phyloP scores from a whole-genome alignment of 139 green algal genomes.

The Coelastrella sp. region DNA sequence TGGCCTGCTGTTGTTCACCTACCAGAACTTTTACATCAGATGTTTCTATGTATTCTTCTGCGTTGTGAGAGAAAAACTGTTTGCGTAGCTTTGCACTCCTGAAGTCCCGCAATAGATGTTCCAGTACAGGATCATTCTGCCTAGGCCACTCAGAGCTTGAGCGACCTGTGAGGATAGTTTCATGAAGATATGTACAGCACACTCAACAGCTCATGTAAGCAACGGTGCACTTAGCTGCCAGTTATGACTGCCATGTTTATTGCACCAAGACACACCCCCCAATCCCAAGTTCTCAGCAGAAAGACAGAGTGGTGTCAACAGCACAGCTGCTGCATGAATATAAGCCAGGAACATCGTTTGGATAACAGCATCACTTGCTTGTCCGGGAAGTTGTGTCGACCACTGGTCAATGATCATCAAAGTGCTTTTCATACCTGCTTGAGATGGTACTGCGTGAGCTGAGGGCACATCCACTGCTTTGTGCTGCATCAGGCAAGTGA shows the following conservation, averaged over 20 bases:
- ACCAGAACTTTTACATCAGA: conserved; percentile 36
- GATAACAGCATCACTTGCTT: no score
- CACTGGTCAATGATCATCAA: no score
- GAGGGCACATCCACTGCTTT: conserved; percentile 7
- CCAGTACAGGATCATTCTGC: conserved; percentile 54
- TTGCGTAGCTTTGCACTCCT: conserved; percentile 57
- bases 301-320: no score
- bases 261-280: no score
- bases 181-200: no score
- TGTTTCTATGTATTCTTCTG: conserved; percentile 53
- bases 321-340: no score
- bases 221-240: no score
- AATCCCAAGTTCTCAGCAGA: no score
- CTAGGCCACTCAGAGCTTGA: neutral
- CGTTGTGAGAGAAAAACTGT: conserved; percentile 51
- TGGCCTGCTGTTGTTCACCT: neutral
- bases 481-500: neutral
- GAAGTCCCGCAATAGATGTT: conserved; percentile 62
- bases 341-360: no score
- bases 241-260: no score
- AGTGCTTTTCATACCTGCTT: neutral
- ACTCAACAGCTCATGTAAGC: no score
- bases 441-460: neutral
- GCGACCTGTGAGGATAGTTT: neutral
- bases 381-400: no score